Conservation (phyloP, 148 eudicot genomes). For the Silene uniflora region DNA sequence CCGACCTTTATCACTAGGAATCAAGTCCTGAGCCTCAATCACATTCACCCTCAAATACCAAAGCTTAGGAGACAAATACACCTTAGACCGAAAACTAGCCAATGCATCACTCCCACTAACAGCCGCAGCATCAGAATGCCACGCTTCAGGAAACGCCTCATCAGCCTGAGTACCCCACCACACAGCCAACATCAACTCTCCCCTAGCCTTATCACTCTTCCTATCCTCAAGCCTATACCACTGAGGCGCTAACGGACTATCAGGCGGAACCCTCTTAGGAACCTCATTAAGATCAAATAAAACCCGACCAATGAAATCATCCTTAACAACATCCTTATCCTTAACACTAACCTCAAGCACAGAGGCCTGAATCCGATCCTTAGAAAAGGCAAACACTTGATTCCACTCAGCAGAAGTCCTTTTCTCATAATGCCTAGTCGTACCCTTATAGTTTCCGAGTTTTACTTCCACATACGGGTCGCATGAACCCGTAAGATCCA, state of each 20-base stretch:
- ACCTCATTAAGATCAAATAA: slow-evolving; percentile 58
- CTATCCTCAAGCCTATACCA: slow-evolving; percentile 68
- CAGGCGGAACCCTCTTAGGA: slow-evolving; percentile 69
- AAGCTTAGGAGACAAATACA: slow-evolving; percentile 67
- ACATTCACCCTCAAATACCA: slow-evolving; percentile 78
- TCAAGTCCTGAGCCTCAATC: slow-evolving; percentile 70
- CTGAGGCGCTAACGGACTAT: slow-evolving; percentile 74
- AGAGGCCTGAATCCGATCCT: slow-evolving; percentile 53
- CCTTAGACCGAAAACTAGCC: slow-evolving; percentile 62
- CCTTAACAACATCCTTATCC: slow-evolving; percentile 56
- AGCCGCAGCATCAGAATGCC: slow-evolving; percentile 67
- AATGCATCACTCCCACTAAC: slow-evolving; percentile 57
- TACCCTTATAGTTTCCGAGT: slow-evolving; percentile 63
- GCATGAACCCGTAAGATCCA: slow-evolving; percentile 50
- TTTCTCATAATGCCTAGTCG: slow-evolving; percentile 57
- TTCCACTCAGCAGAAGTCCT: slow-evolving; percentile 57
- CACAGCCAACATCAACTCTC: slow-evolving; percentile 74
- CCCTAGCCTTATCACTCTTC: slow-evolving; percentile 45
- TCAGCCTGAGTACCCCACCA: slow-evolving; percentile 86
- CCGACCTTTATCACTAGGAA: slow-evolving; percentile 39
- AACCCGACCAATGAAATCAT: slow-evolving; percentile 54
- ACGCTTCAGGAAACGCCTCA: slow-evolving; percentile 77
- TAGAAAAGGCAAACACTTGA: slow-evolving; percentile 62
- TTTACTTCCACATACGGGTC: slow-evolving; percentile 63
- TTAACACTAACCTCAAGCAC: slow-evolving; percentile 53